phyloP scores from a whole-genome alignment of 345 rosid species.

The Iberis pinnata region DNA sequence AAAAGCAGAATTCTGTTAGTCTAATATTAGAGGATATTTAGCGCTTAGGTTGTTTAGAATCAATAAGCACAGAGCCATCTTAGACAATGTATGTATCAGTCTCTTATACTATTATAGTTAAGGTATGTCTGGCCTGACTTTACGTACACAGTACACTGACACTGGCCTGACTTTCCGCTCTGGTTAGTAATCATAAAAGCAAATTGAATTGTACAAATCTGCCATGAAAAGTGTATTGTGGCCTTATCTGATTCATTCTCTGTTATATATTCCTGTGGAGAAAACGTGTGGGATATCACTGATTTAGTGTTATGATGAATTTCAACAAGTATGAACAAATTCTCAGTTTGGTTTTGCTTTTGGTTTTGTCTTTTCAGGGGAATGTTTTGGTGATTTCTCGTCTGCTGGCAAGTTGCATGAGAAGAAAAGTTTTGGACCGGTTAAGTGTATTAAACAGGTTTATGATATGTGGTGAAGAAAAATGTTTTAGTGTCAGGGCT shows the following conservation, averaged over 20 bases:
- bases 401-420: constrained; percentile 9
- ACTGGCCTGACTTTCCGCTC: neutral
- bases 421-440: constrained; percentile 1
- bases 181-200: neutral
- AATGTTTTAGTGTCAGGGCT: neutral
- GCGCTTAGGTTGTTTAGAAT: neutral
- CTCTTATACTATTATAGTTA: neutral
- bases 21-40: neutral
- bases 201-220: neutral
- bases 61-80: neutral
- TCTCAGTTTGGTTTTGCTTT: constrained; percentile 12
- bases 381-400: constrained; percentile 11
- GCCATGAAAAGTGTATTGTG: neutral
- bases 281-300: neutral
- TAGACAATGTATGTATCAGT: neutral
- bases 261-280: neutral
- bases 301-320: neutral
- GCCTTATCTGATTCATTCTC: neutral
- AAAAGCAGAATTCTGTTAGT: neutral
- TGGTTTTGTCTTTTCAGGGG: constrained; percentile 21
- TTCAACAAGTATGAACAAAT: neutral
- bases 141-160: too few species aligned
- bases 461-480: too few species aligned
- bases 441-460: constrained; percentile 11
- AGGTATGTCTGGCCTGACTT: neutral